A percentile compares a stretch with the other conserved stretches of the same genome.
Conservation (phyloP, 148 eudicot genomes). For the Vaccinium vitisidaea region DNA sequence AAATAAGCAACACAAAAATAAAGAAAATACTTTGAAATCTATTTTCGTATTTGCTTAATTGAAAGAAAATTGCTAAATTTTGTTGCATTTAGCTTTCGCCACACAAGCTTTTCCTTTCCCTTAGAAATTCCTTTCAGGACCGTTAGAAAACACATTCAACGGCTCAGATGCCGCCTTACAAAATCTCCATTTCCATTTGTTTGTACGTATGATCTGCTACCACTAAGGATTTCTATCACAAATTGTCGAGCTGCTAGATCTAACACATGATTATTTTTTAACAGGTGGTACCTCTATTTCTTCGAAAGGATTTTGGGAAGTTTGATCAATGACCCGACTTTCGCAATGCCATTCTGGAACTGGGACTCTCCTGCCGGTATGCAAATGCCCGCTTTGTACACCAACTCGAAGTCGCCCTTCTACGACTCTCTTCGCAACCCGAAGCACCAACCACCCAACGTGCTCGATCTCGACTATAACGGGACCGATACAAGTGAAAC, state of each 20-base stretch:
- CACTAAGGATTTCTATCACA: neutral
- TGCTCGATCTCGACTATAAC: conserved; percentile 56
- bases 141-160: too few species aligned
- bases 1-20: too few species aligned
- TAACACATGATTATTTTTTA: neutral
- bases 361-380: conserved; percentile 72
- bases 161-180: too few species aligned
- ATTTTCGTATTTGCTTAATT: too few species aligned
- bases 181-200: too few species aligned
- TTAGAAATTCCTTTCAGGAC: too few species aligned
- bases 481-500: conserved; percentile 25
- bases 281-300: conserved; percentile 55
- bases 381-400: conserved; percentile 48
- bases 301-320: conserved; percentile 60
- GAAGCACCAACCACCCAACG: conserved; percentile 43
- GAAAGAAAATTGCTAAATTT: too few species aligned
- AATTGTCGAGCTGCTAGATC: neutral
- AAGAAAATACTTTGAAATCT: too few species aligned
- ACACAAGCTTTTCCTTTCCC: too few species aligned
- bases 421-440: conserved; percentile 47
- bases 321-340: conserved; percentile 64
- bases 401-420: conserved; percentile 39
- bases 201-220: neutral
- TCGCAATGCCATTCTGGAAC: conserved; percentile 80
- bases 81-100: too few species aligned